These are phyloP conservation scores for Canariomyces notabilis DNA, from an alignment of 2,329 filamentous ascomycete species.

Conservation along the genomic window DNA sequence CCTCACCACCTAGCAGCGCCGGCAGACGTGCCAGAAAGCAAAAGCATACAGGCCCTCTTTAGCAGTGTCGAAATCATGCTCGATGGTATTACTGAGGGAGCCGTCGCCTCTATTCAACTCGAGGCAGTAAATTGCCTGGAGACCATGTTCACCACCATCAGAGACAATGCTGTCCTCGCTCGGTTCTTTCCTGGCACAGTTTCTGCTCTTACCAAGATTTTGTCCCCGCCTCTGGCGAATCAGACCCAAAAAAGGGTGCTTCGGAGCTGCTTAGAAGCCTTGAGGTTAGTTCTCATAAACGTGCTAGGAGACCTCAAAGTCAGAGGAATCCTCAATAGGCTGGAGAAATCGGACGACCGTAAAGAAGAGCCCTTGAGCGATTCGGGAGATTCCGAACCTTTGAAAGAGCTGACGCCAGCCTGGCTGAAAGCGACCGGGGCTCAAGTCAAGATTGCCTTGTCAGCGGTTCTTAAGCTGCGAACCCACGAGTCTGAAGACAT, in stretches of 20 bases:
- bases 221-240: conserved; percentile 61
- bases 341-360: conserved; percentile 25
- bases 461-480: conserved; percentile 70
- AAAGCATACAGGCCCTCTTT: conserved; percentile 71
- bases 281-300: conserved; percentile 50
- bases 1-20: conserved; percentile 33
- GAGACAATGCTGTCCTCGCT: conserved; percentile 69
- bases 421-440: conserved; percentile 78
- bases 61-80: conserved; percentile 77
- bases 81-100: conserved; percentile 62
- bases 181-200: conserved; percentile 85
- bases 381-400: conserved; percentile 19
- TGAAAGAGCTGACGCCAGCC: conserved; percentile 40
- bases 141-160: conserved; percentile 58
- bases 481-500: conserved; percentile 66
- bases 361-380: conserved; percentile 19
- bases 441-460: conserved; percentile 79
- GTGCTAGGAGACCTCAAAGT: conserved; percentile 56
- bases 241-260: conserved; percentile 58
- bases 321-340: conserved; percentile 38
- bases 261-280: conserved; percentile 52
- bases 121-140: conserved; percentile 63
- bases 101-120: conserved; percentile 63
- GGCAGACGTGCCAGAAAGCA: conserved; percentile 36
- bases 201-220: conserved; percentile 70